These are phyloP conservation scores for Coemansia erecta DNA, from an alignment of 192 early-diverging fungal species.

Conservation along the genomic window DNA sequence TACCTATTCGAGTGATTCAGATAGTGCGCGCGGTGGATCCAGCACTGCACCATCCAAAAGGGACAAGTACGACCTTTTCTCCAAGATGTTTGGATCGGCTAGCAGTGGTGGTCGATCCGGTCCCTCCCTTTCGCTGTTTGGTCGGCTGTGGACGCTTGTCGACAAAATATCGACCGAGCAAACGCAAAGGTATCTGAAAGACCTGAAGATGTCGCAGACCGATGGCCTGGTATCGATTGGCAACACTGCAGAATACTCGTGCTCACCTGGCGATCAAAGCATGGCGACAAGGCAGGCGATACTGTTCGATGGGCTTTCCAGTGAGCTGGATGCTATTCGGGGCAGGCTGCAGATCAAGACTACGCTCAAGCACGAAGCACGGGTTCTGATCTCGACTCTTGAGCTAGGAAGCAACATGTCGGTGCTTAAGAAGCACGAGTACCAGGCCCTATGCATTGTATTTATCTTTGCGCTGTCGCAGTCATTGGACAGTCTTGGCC, in stretches of 20 bases:
- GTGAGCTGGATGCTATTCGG: slow-evolving; percentile 23
- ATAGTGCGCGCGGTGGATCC: background rate
- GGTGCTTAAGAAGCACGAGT: slow-evolving; percentile 30
- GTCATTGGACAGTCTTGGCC: slow-evolving; percentile 9
- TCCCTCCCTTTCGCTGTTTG: slow-evolving; percentile 41
- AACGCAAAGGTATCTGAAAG: slow-evolving; percentile 22
- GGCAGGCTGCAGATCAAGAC: slow-evolving; percentile 12
- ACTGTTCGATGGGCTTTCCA: slow-evolving; percentile 10
- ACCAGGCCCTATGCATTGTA: slow-evolving; percentile 26
- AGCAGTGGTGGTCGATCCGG: slow-evolving; percentile 5
- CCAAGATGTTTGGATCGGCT: slow-evolving; percentile 16
- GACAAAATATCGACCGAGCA: slow-evolving; percentile 34
- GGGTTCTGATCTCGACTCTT: slow-evolving; percentile 36
- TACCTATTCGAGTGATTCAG: background rate
- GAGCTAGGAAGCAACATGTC: slow-evolving; percentile 46
- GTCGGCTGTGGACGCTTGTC: slow-evolving; percentile 41
- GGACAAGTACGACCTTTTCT: slow-evolving; percentile 21
- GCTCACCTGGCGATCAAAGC: slow-evolving; percentile 28
- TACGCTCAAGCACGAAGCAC: slow-evolving; percentile 20
- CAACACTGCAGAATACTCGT: slow-evolving; percentile 18
- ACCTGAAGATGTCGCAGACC: slow-evolving; percentile 10
- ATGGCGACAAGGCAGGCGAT: slow-evolving; percentile 42
- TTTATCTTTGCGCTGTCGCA: slow-evolving; percentile 32
- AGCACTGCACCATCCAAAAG: background rate
- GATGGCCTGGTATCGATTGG: background rate